Evolutionary conservation across 202 grass and related monocot species (phyloP).

Genomic region (Thinopyrum obtusiflorum): DNA sequence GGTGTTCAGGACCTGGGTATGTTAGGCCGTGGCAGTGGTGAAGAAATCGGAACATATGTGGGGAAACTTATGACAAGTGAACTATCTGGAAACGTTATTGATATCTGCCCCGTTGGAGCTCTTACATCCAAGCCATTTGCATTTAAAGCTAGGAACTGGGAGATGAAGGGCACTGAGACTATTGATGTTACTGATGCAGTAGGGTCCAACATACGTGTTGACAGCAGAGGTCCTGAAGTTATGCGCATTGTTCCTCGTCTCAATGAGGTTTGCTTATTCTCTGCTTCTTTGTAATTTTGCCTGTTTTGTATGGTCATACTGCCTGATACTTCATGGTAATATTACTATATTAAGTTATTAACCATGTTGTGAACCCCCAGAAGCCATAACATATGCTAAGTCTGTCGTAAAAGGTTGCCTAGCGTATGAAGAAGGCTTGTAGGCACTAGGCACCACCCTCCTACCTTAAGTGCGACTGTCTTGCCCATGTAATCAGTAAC

Average conservation of each 20-base stretch:
- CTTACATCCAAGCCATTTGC: constrained; percentile 98
- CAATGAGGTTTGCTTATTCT: constrained; percentile 70
- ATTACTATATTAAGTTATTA: not conserved
- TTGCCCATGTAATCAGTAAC: not conserved
- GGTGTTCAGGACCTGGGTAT: constrained; percentile 98
- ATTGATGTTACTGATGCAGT: constrained; percentile 98
- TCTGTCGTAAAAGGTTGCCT: not conserved
- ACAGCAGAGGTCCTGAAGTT: constrained; percentile 97
- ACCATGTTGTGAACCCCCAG: not conserved
- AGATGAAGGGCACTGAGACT: constrained; percentile 88
- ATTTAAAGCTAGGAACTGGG: constrained; percentile 99
- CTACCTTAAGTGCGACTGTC: not conserved
- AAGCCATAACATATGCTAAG: not conserved
- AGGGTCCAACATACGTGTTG: constrained; percentile 92
- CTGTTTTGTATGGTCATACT: not conserved
- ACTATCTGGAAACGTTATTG: constrained; percentile 98
- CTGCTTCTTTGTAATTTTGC: not conserved
- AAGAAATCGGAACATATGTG: constrained; percentile 99
- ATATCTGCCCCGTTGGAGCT: constrained; percentile 97
- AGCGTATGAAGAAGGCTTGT: not conserved
- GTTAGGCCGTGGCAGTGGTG: constrained; percentile 92
- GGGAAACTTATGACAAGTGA: constrained; percentile 97
- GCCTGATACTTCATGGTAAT: not conserved
- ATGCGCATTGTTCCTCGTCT: constrained; percentile 90
- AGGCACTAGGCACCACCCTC: not conserved